phyloP scores from a whole-genome alignment of 2,329 filamentous ascomycete species.

The Aspergillus brunneoviolaceus region DNA sequence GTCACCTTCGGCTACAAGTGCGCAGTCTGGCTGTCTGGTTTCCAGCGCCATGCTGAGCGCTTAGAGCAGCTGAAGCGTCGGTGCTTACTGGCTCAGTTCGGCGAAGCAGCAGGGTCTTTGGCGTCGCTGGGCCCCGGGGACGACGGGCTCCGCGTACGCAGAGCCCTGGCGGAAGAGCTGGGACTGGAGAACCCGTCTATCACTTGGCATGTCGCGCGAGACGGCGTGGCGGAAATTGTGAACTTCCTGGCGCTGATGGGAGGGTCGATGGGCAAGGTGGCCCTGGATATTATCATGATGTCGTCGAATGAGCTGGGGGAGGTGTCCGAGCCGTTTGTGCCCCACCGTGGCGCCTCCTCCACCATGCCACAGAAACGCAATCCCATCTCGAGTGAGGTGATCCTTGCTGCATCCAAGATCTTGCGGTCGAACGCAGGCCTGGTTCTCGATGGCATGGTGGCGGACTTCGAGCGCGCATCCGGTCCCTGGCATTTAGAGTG shows the following conservation, averaged over 20 bases:
- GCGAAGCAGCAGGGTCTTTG: conserved; percentile 57
- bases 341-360: conserved; percentile 54
- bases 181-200: conserved; percentile 52
- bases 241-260: conserved; percentile 56
- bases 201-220: conserved; percentile 59
- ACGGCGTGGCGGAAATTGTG: conserved; percentile 54
- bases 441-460: conserved; percentile 57
- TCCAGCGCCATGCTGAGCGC: conserved; percentile 51
- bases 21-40: conserved; percentile 54
- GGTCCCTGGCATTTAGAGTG: conserved; percentile 62
- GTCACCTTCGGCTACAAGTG: conserved; percentile 61
- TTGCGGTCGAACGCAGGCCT: conserved; percentile 54
- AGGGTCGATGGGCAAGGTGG: conserved; percentile 56
- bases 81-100: conserved; percentile 55
- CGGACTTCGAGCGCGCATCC: conserved; percentile 58
- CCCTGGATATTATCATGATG: conserved; percentile 58
- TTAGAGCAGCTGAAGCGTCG: conserved; percentile 49
- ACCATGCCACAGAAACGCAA: conserved; percentile 63
- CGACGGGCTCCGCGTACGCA: conserved; percentile 51
- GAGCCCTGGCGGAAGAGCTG: conserved; percentile 51
- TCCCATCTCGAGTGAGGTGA: conserved; percentile 58
- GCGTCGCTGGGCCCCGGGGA: conserved; percentile 53
- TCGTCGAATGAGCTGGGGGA: conserved; percentile 57
- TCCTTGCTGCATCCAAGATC: conserved; percentile 56
- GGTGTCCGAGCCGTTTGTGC: conserved; percentile 57